Evolutionary conservation across 2,329 filamentous ascomycete species (phyloP).

Genomic region (Aspergillus ustus): DNA sequence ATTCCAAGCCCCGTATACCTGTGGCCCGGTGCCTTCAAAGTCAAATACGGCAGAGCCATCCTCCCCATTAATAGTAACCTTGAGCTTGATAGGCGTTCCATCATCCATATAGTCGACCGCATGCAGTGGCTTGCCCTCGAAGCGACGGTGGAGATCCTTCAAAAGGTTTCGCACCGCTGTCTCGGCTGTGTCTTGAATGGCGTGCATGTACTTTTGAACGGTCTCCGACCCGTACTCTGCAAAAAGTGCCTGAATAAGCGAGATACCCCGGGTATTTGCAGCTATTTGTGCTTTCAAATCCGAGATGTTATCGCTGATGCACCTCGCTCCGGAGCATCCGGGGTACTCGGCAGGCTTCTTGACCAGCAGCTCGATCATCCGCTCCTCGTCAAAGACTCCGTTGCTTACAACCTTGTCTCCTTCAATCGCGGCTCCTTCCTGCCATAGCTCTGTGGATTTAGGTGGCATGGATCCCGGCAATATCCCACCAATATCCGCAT

Average conservation of each 20-base stretch:
- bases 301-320: conserved; percentile 80
- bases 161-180: conserved; percentile 74
- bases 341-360: conserved; percentile 74
- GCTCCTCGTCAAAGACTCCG: conserved; percentile 77
- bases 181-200: conserved; percentile 81
- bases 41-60: conserved; percentile 80
- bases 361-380: conserved; percentile 73
- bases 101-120: conserved; percentile 88
- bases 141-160: conserved; percentile 70
- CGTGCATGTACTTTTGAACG: conserved; percentile 82
- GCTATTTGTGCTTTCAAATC: conserved; percentile 87
- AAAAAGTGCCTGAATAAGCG: conserved; percentile 74
- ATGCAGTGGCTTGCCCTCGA: conserved; percentile 71
- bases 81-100: conserved; percentile 75
- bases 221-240: conserved; percentile 76
- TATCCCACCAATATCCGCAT: conserved; percentile 84
- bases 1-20: conserved; percentile 81
- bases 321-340: conserved; percentile 78
- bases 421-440: conserved; percentile 54
- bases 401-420: conserved; percentile 70
- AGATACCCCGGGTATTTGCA: conserved; percentile 84
- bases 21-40: conserved; percentile 76
- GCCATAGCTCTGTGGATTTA: conserved; percentile 52
- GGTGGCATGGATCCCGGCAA: conserved; percentile 81
- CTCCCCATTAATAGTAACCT: conserved; percentile 73